Conservation (phyloP, 179 eudicot species). For the Silene noctiflora region DNA sequence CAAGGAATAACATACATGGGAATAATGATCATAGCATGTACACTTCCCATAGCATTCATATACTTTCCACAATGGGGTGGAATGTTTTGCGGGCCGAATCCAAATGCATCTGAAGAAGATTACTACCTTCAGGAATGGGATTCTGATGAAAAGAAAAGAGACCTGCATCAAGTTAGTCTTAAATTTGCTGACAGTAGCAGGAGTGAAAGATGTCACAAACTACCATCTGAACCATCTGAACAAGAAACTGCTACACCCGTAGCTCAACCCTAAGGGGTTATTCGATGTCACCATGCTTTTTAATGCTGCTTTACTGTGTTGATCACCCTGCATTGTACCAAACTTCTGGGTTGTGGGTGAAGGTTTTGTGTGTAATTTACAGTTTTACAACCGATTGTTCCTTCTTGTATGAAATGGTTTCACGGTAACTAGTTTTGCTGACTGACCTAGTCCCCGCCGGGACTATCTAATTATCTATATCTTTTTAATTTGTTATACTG, state of each 20-base stretch:
- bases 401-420: background rate
- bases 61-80: conserved; percentile 92
- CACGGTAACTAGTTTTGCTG: too few relatives aligned
- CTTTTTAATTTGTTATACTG: too few relatives aligned
- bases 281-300: background rate
- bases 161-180: conserved; percentile 50
- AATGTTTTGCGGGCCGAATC: conserved; percentile 58
- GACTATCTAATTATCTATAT: too few relatives aligned
- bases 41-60: conserved; percentile 44
- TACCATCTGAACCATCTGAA: conserved; percentile 12
- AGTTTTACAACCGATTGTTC: background rate
- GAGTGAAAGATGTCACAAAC: conserved; percentile 50
- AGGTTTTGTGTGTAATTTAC: conserved; percentile 1
- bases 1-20: conserved; percentile 73
- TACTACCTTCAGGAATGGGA: conserved; percentile 71
- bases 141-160: conserved; percentile 38
- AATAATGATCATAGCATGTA: conserved; percentile 62
- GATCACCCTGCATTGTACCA: background rate
- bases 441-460: too few relatives aligned
- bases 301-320: background rate
- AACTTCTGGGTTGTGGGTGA: background rate
- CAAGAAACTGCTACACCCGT: background rate
- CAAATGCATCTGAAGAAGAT: conserved; percentile 48
- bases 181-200: conserved; percentile 59
- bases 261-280: background rate